A percentile compares a stretch with the other conserved stretches of the same genome.
Evolutionary conservation across 768 basidiomycete genomes (phyloP).

Genomic region (Pholiota microspora): DNA sequence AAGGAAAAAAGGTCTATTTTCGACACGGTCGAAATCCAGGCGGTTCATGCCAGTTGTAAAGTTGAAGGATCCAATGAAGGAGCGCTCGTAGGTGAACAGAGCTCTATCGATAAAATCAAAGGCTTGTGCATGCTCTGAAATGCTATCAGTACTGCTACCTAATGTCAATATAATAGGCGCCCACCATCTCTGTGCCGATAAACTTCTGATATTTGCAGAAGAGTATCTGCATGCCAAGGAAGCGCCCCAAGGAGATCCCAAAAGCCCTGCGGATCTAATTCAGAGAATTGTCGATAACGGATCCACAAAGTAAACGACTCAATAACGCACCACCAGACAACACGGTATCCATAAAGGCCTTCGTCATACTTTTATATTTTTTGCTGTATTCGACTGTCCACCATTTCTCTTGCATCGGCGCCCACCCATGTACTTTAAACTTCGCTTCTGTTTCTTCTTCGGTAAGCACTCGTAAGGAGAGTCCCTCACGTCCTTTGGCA

Average conservation of each 20-base stretch:
- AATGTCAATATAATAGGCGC: constrained; percentile 8
- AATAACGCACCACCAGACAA: constrained; percentile 68
- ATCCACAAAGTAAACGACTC: neutral
- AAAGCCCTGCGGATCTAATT: constrained; percentile 75
- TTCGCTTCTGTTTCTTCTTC: constrained; percentile 51
- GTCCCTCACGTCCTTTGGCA: constrained; percentile 65
- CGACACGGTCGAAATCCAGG: constrained; percentile 86
- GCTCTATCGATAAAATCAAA: constrained; percentile 92
- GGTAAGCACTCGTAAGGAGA: constrained; percentile 59
- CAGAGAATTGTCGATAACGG: neutral
- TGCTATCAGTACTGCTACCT: neutral
- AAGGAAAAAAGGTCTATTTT: constrained; percentile 91
- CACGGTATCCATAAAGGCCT: constrained; percentile 78
- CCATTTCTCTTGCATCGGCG: constrained; percentile 66
- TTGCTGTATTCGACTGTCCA: constrained; percentile 89
- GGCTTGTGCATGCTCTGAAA: constrained; percentile 74
- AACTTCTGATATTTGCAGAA: constrained; percentile 83
- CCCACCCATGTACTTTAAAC: constrained; percentile 36
- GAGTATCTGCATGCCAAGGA: constrained; percentile 92
- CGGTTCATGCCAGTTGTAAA: constrained; percentile 80
- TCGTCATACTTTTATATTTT: constrained; percentile 79
- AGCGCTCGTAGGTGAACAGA: constrained; percentile 89
- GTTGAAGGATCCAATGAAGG: constrained; percentile 84
- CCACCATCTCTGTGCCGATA: constrained; percentile 85
- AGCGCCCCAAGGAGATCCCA: constrained; percentile 71